A percentile compares a stretch with the other conserved stretches of the same genome.
Evolutionary conservation across 345 rosid genomes (phyloP).

Genomic region (Populus nigra): DNA sequence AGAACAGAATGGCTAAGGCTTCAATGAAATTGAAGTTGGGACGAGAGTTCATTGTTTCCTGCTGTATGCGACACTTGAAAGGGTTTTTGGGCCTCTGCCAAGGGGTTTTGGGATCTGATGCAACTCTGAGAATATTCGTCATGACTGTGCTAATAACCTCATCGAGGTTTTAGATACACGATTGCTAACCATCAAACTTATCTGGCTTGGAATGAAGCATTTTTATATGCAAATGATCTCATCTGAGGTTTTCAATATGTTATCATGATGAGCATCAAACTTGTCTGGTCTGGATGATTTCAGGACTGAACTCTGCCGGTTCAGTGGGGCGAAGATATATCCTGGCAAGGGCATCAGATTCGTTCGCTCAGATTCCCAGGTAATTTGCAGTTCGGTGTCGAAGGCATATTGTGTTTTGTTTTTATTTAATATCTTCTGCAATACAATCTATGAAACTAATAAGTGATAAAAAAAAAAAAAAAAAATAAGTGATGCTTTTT

Average conservation of each 20-base stretch:
- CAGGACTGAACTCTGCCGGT: conserved; percentile 72
- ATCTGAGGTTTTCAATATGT: too few relatives aligned
- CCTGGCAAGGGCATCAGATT: conserved; percentile 73
- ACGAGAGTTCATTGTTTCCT: not conserved
- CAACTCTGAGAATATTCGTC: not conserved
- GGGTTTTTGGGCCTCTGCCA: not conserved
- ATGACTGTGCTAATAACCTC: not conserved
- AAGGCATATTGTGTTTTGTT: not conserved
- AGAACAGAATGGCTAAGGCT: not conserved
- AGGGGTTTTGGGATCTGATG: not conserved
- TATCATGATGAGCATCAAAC: not conserved
- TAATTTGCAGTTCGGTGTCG: not conserved
- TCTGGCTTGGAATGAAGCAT: not conserved
- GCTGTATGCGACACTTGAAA: not conserved
- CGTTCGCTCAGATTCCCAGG: conserved; percentile 73
- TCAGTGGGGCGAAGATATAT: conserved; percentile 70
- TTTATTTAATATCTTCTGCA: not conserved
- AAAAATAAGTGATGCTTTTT: not conserved
- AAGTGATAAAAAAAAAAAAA: too few relatives aligned
- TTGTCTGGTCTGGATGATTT: not conserved
- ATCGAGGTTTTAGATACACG: not conserved
- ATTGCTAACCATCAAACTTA: not conserved
- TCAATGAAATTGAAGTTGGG: not conserved
- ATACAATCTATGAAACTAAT: not conserved
- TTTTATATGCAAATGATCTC: not conserved